A percentile compares a stretch with the other conserved stretches of the same genome.
Conservation (phyloP, 495 filamentous ascomycete species). For the Penicillium atrosanguineum region DNA sequence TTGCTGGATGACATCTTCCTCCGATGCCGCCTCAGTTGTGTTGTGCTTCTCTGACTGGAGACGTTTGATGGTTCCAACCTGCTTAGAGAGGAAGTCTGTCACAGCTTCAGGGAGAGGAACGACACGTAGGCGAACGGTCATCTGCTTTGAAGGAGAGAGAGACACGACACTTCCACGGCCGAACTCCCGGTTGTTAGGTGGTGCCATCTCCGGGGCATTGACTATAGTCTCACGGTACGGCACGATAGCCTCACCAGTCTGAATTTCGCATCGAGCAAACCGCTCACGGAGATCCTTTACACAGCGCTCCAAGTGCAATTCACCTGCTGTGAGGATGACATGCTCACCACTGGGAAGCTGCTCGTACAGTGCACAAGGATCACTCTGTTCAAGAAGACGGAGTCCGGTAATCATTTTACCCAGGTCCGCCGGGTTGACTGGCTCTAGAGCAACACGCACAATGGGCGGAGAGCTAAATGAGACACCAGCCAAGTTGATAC, state of each 20-base stretch:
- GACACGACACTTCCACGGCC: conserved; percentile 79
- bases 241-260: conserved; percentile 89
- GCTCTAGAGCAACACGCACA: conserved; percentile 91
- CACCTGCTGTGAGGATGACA: conserved; percentile 89
- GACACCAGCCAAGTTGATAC: conserved; percentile 90
- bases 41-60: conserved; percentile 67
- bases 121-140: conserved; percentile 75
- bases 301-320: conserved; percentile 92
- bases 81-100: conserved; percentile 81
- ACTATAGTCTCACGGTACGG: conserved; percentile 94
- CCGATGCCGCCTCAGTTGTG: conserved; percentile 37
- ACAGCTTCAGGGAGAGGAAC: conserved; percentile 73
- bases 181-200: conserved; percentile 79
- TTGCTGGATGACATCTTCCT: conserved; percentile 32
- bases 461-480: conserved; percentile 79
- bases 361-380: conserved; percentile 95
- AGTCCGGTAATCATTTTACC: conserved; percentile 91
- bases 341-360: conserved; percentile 92
- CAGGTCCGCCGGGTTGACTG: conserved; percentile 80
- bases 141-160: conserved; percentile 78
- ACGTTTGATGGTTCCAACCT: conserved; percentile 71
- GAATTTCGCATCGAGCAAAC: conserved; percentile 93
- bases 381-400: conserved; percentile 85
- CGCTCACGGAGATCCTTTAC: conserved; percentile 90
- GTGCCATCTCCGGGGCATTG: conserved; percentile 82